A percentile compares a stretch with the other conserved stretches of the same genome.
Conservation (phyloP, 768 basidiomycete species). For the Suillus decipiens region DNA sequence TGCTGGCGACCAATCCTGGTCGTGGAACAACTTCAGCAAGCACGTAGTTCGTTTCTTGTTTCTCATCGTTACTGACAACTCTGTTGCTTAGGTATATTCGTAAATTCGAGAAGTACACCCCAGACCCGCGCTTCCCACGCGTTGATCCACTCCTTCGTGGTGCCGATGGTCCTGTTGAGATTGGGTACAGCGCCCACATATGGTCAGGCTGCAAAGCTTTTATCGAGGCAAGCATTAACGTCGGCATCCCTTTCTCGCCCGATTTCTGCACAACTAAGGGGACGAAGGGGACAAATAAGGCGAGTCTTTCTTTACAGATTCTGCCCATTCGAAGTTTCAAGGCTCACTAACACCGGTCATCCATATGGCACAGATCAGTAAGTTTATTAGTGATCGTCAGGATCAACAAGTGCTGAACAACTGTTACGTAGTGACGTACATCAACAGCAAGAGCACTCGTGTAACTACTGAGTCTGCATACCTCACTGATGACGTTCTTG, state of each 20-base stretch:
- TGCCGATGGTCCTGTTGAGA: constrained; percentile 53
- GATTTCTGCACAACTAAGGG: constrained; percentile 62
- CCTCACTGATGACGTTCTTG: constrained; percentile 62
- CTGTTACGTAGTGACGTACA: constrained; percentile 59
- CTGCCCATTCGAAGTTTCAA: background rate
- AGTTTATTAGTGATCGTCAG: constrained; percentile 15
- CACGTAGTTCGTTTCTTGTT: constrained; percentile 22
- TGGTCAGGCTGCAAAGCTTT: constrained; percentile 52
- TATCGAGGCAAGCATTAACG: constrained; percentile 50
- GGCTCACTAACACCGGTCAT: background rate
- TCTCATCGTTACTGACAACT: constrained; percentile 1
- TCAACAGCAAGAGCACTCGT: constrained; percentile 51
- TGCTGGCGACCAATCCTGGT: constrained; percentile 57
- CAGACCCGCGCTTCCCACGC: constrained; percentile 48
- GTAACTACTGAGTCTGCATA: constrained; percentile 70
- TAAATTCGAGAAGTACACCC: constrained; percentile 65
- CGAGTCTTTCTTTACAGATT: constrained; percentile 30
- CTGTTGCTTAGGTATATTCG: constrained; percentile 56
- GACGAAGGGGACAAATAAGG: constrained; percentile 62
- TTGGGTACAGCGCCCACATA: constrained; percentile 56
- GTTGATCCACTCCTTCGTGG: constrained; percentile 53
- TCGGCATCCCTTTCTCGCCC: constrained; percentile 51
- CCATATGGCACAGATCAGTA: constrained; percentile 41
- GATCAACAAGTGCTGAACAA: constrained; percentile 9
- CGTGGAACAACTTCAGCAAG: constrained; percentile 53